These are phyloP conservation scores for Leonotis leonurus DNA, from an alignment of 257 asterid species.

Conservation along the genomic window DNA sequence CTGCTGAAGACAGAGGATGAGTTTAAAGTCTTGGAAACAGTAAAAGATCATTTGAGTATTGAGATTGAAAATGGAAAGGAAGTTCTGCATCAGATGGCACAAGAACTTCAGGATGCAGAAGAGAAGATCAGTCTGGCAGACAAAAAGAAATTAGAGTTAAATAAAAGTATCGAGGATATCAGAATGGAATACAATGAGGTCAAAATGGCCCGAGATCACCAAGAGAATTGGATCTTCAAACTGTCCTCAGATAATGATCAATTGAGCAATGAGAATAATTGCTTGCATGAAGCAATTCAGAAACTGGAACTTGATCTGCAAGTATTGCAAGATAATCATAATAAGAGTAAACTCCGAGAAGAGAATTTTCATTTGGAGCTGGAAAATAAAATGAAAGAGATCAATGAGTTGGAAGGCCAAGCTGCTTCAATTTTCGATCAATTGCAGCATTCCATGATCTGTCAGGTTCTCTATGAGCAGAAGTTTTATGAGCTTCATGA, in stretches of 20 bases:
- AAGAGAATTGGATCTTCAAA: slow-evolving; percentile 34
- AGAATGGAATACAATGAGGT: slow-evolving; percentile 25
- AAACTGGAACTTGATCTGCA: slow-evolving; percentile 34
- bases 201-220: slow-evolving; percentile 27
- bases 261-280: slow-evolving; percentile 34
- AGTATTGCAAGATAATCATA: slow-evolving; percentile 31
- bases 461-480: slow-evolving; percentile 60
- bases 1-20: slow-evolving; percentile 43
- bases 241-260: slow-evolving; percentile 34
- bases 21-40: slow-evolving; percentile 20
- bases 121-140: slow-evolving; percentile 35
- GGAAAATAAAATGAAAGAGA: slow-evolving; percentile 38
- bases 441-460: slow-evolving; percentile 46
- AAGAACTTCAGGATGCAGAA: slow-evolving; percentile 38
- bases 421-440: slow-evolving; percentile 47
- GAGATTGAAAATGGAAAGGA: slow-evolving; percentile 40
- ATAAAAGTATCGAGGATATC: slow-evolving; percentile 32
- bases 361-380: slow-evolving; percentile 44
- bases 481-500: slow-evolving; percentile 60
- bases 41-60: slow-evolving; percentile 33
- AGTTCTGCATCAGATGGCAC: slow-evolving; percentile 33
- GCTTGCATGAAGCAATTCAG: slow-evolving; percentile 34
- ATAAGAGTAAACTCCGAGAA: slow-evolving; percentile 34
- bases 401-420: slow-evolving; percentile 45
- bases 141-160: slow-evolving; percentile 38